Percentiles rank a stretch among this genome's conserved stretches.
phyloP scores from a whole-genome alignment of 2,329 filamentous ascomycete genomes.

The Ophiostoma novo-ulmi region DNA sequence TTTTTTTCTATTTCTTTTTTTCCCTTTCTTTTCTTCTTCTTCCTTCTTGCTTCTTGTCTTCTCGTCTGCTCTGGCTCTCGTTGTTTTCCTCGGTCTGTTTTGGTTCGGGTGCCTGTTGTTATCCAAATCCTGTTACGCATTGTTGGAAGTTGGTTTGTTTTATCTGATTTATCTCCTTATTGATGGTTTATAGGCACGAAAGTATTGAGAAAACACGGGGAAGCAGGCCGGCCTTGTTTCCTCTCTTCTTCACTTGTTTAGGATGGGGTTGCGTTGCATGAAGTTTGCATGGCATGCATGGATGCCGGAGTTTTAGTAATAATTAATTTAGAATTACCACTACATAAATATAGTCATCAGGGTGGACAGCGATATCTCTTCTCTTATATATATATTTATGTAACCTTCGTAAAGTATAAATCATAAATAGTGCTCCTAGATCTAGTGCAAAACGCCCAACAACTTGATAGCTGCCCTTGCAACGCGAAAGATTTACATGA shows the following conservation, averaged over 20 bases:
- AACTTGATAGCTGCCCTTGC: no score
- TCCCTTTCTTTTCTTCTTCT: neutral
- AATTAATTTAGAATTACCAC: neutral
- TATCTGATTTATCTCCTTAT: neutral
- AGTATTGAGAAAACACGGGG: neutral
- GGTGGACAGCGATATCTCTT: neutral
- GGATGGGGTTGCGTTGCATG: neutral
- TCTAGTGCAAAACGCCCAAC: no score
- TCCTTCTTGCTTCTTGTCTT: neutral
- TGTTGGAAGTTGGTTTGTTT: neutral
- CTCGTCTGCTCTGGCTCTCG: neutral
- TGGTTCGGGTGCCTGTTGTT: neutral
- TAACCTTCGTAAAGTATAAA: no score
- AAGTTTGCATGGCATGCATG: neutral
- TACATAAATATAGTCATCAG: neutral
- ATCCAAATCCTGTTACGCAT: neutral
- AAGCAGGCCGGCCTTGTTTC: slow-evolving; percentile 2
- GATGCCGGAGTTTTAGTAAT: neutral
- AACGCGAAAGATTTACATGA: no score
- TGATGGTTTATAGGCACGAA: neutral
- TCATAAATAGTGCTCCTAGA: no score
- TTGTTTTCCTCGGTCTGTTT: neutral
- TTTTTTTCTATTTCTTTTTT: neutral
- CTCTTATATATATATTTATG: no score
- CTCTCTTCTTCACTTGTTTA: neutral